phyloP scores from a whole-genome alignment of 495 filamentous ascomycete genomes.

The Gamarada debralockiae region DNA sequence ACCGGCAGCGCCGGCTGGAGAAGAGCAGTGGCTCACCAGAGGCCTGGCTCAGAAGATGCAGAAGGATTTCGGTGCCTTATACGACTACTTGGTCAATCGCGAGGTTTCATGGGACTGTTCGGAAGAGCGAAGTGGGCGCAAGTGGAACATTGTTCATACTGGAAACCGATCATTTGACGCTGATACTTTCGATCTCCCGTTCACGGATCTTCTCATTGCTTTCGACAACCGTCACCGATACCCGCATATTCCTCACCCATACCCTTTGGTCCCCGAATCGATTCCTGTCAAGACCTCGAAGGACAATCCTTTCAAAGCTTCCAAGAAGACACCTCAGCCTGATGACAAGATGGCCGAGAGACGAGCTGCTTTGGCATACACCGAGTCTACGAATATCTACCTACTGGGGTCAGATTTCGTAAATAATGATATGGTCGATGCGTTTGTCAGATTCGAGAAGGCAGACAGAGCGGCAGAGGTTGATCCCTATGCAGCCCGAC shows the following conservation, averaged over 20 bases:
- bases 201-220: constrained; percentile 64
- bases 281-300: constrained; percentile 37
- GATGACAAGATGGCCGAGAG: constrained; percentile 32
- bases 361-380: constrained; percentile 57
- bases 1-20: constrained; percentile 40
- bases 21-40: constrained; percentile 57
- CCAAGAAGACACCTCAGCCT: constrained; percentile 12
- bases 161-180: constrained; percentile 50
- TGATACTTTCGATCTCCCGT: constrained; percentile 54
- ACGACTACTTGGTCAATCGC: constrained; percentile 69
- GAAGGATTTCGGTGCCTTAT: constrained; percentile 63
- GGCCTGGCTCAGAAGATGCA: constrained; percentile 53
- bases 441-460: constrained; percentile 63
- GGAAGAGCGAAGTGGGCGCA: constrained; percentile 49
- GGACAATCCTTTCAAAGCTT: constrained; percentile 10
- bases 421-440: constrained; percentile 51
- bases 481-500: constrained; percentile 55
- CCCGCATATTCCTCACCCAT: constrained; percentile 66
- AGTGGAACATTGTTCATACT: constrained; percentile 49
- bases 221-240: constrained; percentile 62
- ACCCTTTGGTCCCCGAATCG: constrained; percentile 54
- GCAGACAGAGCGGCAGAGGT: constrained; percentile 41
- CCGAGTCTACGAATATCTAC: constrained; percentile 66
- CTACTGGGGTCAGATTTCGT: constrained; percentile 51
- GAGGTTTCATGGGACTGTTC: constrained; percentile 61